A percentile compares a stretch with the other conserved stretches of the same genome.
Evolutionary conservation across 192 early-diverging fungal genomes (phyloP).

Genomic region (Dimargaris cristalligena): DNA sequence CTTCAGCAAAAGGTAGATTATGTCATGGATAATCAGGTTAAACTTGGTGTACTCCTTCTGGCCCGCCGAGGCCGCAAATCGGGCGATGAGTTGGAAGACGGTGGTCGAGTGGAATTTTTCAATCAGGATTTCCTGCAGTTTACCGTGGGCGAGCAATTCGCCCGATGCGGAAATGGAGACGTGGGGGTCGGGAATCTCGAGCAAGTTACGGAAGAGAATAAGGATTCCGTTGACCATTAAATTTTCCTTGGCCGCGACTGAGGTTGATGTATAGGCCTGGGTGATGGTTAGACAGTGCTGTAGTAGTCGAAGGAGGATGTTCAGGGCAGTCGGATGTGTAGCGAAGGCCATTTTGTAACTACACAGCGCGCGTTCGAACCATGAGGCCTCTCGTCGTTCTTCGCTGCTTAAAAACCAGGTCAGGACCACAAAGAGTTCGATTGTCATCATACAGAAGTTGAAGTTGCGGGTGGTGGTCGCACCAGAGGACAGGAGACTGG

Average conservation of each 20-base stretch:
- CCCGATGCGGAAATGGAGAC: conserved; percentile 32
- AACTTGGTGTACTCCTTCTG: conserved; percentile 32
- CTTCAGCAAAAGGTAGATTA: conserved; percentile 25
- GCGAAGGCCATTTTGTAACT: conserved; percentile 62
- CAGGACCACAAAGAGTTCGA: conserved; percentile 75
- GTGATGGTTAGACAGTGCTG: conserved; percentile 17
- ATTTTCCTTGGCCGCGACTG: conserved; percentile 15
- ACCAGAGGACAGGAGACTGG: no score
- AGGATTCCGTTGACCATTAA: conserved; percentile 37
- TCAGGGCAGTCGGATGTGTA: conserved; percentile 14
- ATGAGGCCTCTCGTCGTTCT: conserved; percentile 19
- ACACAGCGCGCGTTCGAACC: conserved; percentile 34
- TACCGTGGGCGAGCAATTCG: conserved; percentile 34
- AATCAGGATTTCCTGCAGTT: conserved; percentile 50
- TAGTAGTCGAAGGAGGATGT: conserved; percentile 16
- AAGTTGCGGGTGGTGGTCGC: conserved; percentile 2
- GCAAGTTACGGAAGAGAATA: conserved; percentile 60
- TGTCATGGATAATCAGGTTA: conserved; percentile 22
- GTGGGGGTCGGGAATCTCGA: conserved; percentile 59
- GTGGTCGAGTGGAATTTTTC: conserved; percentile 35
- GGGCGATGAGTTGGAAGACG: conserved; percentile 48
- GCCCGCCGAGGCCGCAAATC: conserved; percentile 44
- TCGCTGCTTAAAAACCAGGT: conserved; percentile 65
- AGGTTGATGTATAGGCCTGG: background rate
- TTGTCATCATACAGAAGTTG: conserved; percentile 25